Evolutionary conservation across 148 eudicot genomes (phyloP).

Genomic region (Chenopodium quinoa): DNA sequence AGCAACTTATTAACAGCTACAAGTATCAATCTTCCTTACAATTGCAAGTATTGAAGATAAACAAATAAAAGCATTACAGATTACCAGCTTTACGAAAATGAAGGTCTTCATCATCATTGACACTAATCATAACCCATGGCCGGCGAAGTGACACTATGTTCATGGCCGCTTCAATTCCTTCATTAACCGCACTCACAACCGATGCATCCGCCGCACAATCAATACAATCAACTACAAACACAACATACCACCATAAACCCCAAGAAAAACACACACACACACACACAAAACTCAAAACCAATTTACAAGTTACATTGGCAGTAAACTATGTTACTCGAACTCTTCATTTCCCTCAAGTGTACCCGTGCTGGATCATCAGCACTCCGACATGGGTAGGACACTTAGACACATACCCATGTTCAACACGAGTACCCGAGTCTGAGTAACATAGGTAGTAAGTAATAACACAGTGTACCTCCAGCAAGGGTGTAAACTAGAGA

Average conservation of each 20-base stretch:
- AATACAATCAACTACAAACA: conserved; percentile 81
- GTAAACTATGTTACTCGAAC: background rate
- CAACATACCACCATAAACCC: background rate
- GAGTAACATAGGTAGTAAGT: background rate
- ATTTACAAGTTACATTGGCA: background rate
- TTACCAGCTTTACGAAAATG: conserved; percentile 97
- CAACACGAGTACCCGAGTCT: too few species aligned
- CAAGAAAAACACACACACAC: background rate
- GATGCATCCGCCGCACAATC: conserved; percentile 98
- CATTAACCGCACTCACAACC: conserved; percentile 77
- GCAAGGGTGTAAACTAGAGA: conserved; percentile 82
- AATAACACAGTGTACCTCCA: conserved; percentile 49
- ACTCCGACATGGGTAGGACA: too few species aligned
- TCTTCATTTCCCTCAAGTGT: too few species aligned
- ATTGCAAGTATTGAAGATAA: background rate
- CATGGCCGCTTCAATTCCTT: conserved; percentile 78
- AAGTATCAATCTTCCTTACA: background rate
- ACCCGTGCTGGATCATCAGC: too few species aligned
- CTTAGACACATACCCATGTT: too few species aligned
- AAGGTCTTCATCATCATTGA: conserved; percentile 88
- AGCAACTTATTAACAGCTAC: background rate
- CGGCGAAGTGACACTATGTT: conserved; percentile 51
- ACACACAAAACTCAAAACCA: background rate
- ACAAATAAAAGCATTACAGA: background rate
- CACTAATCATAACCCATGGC: conserved; percentile 98